Base-by-base conservation (phyloP, 2,329 filamentous ascomycete species). In the Eutypella sp. region DNA sequence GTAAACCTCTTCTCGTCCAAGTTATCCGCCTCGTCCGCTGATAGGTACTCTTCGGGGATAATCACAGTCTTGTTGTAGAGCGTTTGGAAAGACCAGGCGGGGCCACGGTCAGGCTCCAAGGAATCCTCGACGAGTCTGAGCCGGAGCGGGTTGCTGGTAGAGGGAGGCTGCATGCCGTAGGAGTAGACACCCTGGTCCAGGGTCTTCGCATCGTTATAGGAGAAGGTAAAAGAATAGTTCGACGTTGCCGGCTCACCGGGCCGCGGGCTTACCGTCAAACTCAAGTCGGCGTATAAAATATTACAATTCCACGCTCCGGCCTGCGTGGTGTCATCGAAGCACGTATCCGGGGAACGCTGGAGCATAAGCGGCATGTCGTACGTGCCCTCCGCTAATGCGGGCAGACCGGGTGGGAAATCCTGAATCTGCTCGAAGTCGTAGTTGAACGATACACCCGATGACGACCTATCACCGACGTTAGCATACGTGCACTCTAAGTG, bases 301-400 rank as follows among this genome's bases (percentile, higher is more conserved):
- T 77, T 70, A 59, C 84, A 88, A 47, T 71, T 78, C 84, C 84
- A 88, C 1, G 82, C 77, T 41, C 71, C 62, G n/a, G 70, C 67
- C 54, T 82, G 75, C 1, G 62, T 69, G 1, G 73, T 68, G 46
- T 84, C 71, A 25, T 71, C 70, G 48, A 87, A 71, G 58, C 84
- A 88, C 0, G 72, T 69, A 34, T 69, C 73, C 15, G 78, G 74
- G 2, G 69, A 67, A 44, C 72, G 69, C 44, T 70, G 72, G 3
- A 74, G 67, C 39, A 72, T 66, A 4, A 81, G 64, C 4, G 79
- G 76, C n/a, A 88, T 61, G 19, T 67, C 65, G 51, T 68, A 87
- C 0, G 65, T 69, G 2, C 84, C 84, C 3, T 71, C 74, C 1
- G 75, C 70, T 24, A 85, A 68, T 2, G 72, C 59, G 22, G 73